A percentile compares a stretch with the other conserved stretches of the same genome.
These are phyloP conservation scores for Coniophora puteana DNA, from an alignment of 1,284 basidiomycete species.

Conservation along the genomic window DNA sequence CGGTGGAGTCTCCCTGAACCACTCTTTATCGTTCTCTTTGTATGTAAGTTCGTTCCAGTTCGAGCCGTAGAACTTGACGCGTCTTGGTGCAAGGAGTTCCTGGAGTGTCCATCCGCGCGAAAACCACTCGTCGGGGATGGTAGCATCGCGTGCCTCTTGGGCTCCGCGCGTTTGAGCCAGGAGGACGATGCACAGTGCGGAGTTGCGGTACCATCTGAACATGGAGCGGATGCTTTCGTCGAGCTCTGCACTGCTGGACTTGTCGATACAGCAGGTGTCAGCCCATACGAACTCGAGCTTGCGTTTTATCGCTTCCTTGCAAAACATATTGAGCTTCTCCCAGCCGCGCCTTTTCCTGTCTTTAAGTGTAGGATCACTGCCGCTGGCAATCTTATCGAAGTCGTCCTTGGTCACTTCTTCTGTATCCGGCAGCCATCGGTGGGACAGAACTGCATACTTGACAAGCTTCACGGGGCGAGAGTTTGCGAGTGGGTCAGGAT, in stretches of 20 bases:
- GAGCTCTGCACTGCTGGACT: slow-evolving; percentile 1
- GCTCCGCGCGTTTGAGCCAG: neutral
- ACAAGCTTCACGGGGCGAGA: neutral
- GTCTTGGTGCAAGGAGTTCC: neutral
- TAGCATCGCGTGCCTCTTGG: neutral
- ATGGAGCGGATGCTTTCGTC: slow-evolving; percentile 1
- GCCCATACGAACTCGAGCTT: neutral
- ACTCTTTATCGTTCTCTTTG: neutral
- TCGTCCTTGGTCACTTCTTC: neutral
- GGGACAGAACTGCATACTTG: neutral
- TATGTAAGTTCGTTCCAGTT: neutral
- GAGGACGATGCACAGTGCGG: neutral
- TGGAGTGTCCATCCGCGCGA: too few species aligned
- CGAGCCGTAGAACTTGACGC: neutral
- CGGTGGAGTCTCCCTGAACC: neutral
- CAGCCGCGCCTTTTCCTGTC: too few species aligned
- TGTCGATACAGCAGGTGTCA: too few species aligned
- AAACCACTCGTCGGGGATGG: neutral
- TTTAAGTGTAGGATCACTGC: too few species aligned
- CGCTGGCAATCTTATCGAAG: neutral
- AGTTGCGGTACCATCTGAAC: neutral
- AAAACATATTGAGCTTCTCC: neutral
- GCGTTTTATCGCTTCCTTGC: neutral
- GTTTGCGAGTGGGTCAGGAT: too few species aligned
- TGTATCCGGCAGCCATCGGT: neutral